These are phyloP conservation scores for Bromus sterilis DNA, from an alignment of 176 grass and related monocot species.

Conservation along the genomic window DNA sequence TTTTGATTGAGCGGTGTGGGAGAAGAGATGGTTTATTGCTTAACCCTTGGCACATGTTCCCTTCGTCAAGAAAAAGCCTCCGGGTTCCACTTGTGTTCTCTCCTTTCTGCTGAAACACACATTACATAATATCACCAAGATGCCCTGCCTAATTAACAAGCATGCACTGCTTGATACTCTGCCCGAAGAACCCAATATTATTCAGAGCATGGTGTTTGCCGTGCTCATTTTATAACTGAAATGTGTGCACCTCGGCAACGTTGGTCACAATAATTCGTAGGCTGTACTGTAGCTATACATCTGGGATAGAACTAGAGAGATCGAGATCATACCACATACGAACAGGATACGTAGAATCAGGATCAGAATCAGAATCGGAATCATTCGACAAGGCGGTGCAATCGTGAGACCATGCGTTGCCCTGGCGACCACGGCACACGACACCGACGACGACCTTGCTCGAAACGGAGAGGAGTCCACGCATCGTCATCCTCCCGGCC, in stretches of 20 bases:
- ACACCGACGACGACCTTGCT: background rate
- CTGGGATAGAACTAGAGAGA: background rate
- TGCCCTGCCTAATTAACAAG: background rate
- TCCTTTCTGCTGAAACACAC: background rate
- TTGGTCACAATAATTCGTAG: background rate
- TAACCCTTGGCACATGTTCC: background rate
- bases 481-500: background rate
- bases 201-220: background rate
- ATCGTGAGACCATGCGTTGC: background rate
- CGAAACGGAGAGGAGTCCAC: background rate
- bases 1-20: background rate
- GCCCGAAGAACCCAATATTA: background rate
- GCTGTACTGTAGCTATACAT: background rate
- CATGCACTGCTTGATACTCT: background rate
- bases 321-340: background rate
- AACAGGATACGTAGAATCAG: background rate
- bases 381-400: background rate
- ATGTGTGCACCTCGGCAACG: background rate
- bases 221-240: background rate
- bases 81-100: background rate
- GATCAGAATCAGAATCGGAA: background rate
- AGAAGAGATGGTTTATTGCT: background rate
- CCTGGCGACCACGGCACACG: background rate
- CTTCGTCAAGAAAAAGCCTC: background rate
- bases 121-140: background rate